Conservation (phyloP, 1,139 yeast genomes). For the Geotrichum cucujoidarum region DNA sequence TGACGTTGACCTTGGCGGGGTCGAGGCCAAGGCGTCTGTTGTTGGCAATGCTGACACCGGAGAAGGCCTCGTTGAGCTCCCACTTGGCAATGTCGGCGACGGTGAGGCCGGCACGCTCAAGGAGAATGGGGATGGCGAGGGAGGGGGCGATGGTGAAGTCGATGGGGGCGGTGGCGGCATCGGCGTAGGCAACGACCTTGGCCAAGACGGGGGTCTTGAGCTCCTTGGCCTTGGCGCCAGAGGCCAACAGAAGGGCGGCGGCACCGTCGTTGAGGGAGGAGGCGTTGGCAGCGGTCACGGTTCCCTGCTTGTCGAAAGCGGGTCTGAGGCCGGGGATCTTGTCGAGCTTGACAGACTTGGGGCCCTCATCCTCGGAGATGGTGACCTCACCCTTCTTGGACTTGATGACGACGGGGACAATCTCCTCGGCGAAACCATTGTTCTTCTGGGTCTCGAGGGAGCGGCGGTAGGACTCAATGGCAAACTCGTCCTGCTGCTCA, state of each 20-base stretch:
- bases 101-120: constrained; percentile 49
- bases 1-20: constrained; percentile 68
- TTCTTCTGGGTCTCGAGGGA: constrained; percentile 45
- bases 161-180: constrained; percentile 85
- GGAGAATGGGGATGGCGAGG: constrained; percentile 82
- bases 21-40: constrained; percentile 62
- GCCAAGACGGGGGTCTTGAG: constrained; percentile 63
- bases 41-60: constrained; percentile 89
- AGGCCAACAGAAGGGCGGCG: constrained; percentile 79
- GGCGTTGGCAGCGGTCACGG: constrained; percentile 93
- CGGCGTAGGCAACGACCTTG: constrained; percentile 82
- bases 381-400: constrained; percentile 48
- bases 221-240: constrained; percentile 67
- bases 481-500: constrained; percentile 54
- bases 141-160: constrained; percentile 95
- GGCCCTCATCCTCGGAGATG: constrained; percentile 58
- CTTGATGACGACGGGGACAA: constrained; percentile 52
- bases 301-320: constrained; percentile 84
- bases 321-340: constrained; percentile 72
- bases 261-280: constrained; percentile 93
- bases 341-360: constrained; percentile 60
- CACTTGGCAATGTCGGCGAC: constrained; percentile 54
- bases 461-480: constrained; percentile 48
- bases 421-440: constrained; percentile 50
- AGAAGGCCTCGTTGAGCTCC: constrained; percentile 90